Conservation (phyloP, 805 yeast genomes). For the Lipomyces oligophaga region DNA sequence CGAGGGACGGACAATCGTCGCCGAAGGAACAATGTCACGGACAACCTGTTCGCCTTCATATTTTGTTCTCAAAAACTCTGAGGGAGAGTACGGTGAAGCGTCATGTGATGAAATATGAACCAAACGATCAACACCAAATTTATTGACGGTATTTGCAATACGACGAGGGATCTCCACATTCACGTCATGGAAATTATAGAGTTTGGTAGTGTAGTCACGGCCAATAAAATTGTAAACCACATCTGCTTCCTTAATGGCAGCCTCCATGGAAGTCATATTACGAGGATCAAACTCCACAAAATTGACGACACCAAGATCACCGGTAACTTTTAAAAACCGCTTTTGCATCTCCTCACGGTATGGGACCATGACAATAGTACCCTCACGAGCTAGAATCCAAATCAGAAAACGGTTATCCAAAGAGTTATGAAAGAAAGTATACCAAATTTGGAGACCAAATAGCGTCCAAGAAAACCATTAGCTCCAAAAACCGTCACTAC, state of each 20-base stretch:
- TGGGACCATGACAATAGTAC: conserved; percentile 74
- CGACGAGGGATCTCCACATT: conserved; percentile 76
- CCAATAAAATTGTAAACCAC: conserved; percentile 80
- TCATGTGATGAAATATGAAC: conserved; percentile 77
- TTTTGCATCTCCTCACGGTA: conserved; percentile 73
- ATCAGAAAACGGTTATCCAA: background rate
- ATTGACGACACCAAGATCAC: conserved; percentile 84
- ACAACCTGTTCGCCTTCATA: conserved; percentile 65
- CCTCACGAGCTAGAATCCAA: conserved; percentile 58
- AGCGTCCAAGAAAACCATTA: conserved; percentile 72
- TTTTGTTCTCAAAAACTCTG: conserved; percentile 74
- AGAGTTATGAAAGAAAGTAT: background rate
- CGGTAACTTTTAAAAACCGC: conserved; percentile 74
- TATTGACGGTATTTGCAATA: conserved; percentile 67
- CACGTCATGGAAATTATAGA: conserved; percentile 73
- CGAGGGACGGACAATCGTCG: conserved; percentile 82
- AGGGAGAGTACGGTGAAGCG: conserved; percentile 63
- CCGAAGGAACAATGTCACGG: conserved; percentile 61
- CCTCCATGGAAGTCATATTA: conserved; percentile 70
- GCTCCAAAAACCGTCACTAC: conserved; percentile 88
- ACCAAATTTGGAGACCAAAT: conserved; percentile 58
- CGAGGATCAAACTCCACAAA: conserved; percentile 79
- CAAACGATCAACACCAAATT: conserved; percentile 66
- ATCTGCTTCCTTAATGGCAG: conserved; percentile 73
- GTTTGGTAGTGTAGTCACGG: conserved; percentile 64